Conservation (phyloP, 495 filamentous ascomycete genomes). For the Melanomma pulvis-pyrius region DNA sequence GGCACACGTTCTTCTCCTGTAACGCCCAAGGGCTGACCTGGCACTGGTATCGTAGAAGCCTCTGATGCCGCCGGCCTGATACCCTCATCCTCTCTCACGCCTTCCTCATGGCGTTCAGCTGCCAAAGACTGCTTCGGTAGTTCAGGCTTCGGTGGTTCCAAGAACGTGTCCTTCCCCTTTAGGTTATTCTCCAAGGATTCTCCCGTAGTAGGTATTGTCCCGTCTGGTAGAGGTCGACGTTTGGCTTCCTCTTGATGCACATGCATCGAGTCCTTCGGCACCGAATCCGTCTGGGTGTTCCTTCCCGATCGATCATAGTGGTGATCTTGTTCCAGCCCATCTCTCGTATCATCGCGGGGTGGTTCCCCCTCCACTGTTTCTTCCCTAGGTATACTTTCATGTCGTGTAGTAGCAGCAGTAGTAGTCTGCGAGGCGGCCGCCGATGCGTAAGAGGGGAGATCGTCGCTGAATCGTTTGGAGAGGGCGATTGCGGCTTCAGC, state of each 20-base stretch:
- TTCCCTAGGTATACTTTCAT: slow-evolving; percentile 31
- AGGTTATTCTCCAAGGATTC: slow-evolving; percentile 1
- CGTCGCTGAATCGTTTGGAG: slow-evolving; percentile 59
- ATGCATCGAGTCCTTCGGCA: slow-evolving; percentile 42
- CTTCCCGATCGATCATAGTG: slow-evolving; percentile 46
- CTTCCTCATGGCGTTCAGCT: slow-evolving; percentile 5
- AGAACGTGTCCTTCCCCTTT: slow-evolving; percentile 35
- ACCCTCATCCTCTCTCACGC: slow-evolving; percentile 17
- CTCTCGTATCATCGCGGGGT: slow-evolving; percentile 19
- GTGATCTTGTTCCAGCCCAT: slow-evolving; percentile 52
- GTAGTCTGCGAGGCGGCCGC: slow-evolving; percentile 26
- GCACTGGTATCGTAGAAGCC: slow-evolving; percentile 41
- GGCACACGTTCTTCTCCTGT: slow-evolving; percentile 52
- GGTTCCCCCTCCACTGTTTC: slow-evolving; percentile 32
- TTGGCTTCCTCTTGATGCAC: slow-evolving; percentile 50
- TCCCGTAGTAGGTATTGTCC: slow-evolving; percentile 46
- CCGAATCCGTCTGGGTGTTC: slow-evolving; percentile 40
- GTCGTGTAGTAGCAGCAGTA: slow-evolving; percentile 28
- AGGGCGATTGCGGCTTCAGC: slow-evolving; percentile 65
- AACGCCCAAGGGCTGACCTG: slow-evolving; percentile 10
- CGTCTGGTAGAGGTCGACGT: slow-evolving; percentile 50
- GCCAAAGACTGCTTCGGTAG: slow-evolving; percentile 35
- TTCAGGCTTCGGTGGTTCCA: slow-evolving; percentile 31
- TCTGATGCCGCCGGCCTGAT: slow-evolving; percentile 42
- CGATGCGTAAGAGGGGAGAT: slow-evolving; percentile 34